phyloP scores from a whole-genome alignment of 2,329 filamentous ascomycete species.

The Trichoderma atroviride region DNA sequence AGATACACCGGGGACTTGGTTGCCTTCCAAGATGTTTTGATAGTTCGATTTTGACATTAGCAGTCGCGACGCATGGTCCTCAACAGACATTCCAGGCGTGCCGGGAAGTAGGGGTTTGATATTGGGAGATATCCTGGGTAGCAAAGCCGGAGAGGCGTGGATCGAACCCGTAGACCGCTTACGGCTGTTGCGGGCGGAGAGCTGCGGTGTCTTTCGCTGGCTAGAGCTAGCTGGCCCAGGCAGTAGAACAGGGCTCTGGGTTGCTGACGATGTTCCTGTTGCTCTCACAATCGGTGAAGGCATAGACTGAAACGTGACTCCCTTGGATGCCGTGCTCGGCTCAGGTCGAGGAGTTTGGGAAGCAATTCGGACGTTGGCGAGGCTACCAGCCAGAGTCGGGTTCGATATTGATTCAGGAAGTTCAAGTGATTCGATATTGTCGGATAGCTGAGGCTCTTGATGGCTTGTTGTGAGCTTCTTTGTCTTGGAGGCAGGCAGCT shows the following conservation, averaged over 20 bases:
- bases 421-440: constrained; percentile 61
- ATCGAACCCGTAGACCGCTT: constrained; percentile 75
- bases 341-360: constrained; percentile 44
- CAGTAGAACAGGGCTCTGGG: constrained; percentile 65
- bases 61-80: constrained; percentile 69
- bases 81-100: constrained; percentile 53
- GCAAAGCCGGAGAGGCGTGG: constrained; percentile 81
- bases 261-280: constrained; percentile 54
- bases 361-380: constrained; percentile 43
- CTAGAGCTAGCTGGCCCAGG: constrained; percentile 54
- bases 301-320: constrained; percentile 52
- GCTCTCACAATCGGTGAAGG: constrained; percentile 54
- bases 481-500: constrained; percentile 60
- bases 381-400: constrained; percentile 36
- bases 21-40: constrained; percentile 94
- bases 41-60: constrained; percentile 97
- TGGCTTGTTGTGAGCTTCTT: constrained; percentile 49
- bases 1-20: constrained; percentile 82
- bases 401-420: constrained; percentile 69
- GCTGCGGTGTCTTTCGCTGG: constrained; percentile 56
- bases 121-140: constrained; percentile 88
- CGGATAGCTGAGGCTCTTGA: constrained; percentile 49
- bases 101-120: constrained; percentile 87
- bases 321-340: constrained; percentile 48
- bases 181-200: constrained; percentile 61